Evolutionary conservation across 2,329 filamentous ascomycete species (phyloP).

Genomic region (Bipolaris sorokiniana): DNA sequence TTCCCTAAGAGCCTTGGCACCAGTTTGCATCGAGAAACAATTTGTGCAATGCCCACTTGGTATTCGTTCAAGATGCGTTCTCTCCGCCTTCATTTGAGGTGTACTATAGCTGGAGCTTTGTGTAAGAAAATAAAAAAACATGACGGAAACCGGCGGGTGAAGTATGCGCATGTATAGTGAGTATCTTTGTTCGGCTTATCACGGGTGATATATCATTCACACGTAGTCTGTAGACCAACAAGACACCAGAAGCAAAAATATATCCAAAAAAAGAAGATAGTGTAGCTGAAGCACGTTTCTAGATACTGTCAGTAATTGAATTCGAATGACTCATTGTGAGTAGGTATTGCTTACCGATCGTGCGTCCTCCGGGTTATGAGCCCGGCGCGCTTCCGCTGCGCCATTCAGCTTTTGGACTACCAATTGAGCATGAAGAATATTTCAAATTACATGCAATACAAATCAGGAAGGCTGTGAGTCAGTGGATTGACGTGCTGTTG

Average conservation of each 20-base stretch:
- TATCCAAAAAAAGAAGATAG: neutral
- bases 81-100: no score
- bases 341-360: constrained; percentile 24
- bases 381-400: constrained; percentile 49
- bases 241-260: neutral
- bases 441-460: neutral
- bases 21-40: no score
- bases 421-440: neutral
- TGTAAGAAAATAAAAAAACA: no score
- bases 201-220: neutral
- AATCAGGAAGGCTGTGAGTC: neutral
- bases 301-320: neutral
- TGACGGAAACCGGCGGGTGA: neutral
- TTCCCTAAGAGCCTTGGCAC: no score
- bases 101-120: no score
- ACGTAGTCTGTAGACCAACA: neutral
- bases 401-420: constrained; percentile 38
- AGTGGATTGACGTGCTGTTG: no score
- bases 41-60: no score
- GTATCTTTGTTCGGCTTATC: no score
- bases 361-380: constrained; percentile 48
- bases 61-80: no score
- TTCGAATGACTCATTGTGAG: neutral
- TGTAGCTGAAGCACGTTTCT: constrained; percentile 13
- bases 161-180: neutral